phyloP scores from a whole-genome alignment of 768 basidiomycete genomes.

The Imleria badia region DNA sequence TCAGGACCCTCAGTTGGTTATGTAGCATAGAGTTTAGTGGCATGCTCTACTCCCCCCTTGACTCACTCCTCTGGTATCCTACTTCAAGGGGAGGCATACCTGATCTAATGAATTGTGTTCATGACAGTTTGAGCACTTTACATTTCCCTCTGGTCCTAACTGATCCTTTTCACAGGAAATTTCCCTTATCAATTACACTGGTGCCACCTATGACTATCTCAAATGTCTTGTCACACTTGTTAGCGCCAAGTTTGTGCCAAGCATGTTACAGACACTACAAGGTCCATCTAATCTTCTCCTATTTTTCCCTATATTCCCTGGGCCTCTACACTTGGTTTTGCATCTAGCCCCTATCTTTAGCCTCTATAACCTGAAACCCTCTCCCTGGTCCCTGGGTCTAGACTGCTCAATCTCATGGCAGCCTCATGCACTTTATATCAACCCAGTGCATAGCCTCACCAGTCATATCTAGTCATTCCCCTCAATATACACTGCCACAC shows the following conservation, averaged over 20 bases:
- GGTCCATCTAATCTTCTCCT: too few relatives aligned
- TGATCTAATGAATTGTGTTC: conserved; percentile 60
- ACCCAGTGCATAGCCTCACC: too few relatives aligned
- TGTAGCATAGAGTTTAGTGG: conserved; percentile 73
- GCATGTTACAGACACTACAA: too few relatives aligned
- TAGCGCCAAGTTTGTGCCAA: conserved; percentile 81
- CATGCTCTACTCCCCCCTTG: conserved; percentile 58
- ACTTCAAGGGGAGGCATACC: conserved; percentile 60
- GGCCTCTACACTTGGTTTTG: too few relatives aligned
- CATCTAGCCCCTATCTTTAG: too few relatives aligned
- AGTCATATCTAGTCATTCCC: too few relatives aligned
- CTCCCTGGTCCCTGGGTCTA: too few relatives aligned
- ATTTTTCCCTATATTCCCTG: too few relatives aligned
- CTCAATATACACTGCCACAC: too few relatives aligned
- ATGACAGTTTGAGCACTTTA: conserved; percentile 23
- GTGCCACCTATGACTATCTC: conserved; percentile 85
- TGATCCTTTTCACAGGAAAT: conserved; percentile 51
- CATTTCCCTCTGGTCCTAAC: neutral
- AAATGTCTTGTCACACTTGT: conserved; percentile 75
- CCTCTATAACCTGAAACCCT: too few relatives aligned
- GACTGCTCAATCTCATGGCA: too few relatives aligned
- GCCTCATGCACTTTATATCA: too few relatives aligned
- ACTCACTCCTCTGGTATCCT: conserved; percentile 85
- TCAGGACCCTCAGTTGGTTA: conserved; percentile 83
- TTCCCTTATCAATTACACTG: conserved; percentile 87